Base-by-base conservation (phyloP, 257 asterid species). In the Handroanthus guayacan region DNA sequence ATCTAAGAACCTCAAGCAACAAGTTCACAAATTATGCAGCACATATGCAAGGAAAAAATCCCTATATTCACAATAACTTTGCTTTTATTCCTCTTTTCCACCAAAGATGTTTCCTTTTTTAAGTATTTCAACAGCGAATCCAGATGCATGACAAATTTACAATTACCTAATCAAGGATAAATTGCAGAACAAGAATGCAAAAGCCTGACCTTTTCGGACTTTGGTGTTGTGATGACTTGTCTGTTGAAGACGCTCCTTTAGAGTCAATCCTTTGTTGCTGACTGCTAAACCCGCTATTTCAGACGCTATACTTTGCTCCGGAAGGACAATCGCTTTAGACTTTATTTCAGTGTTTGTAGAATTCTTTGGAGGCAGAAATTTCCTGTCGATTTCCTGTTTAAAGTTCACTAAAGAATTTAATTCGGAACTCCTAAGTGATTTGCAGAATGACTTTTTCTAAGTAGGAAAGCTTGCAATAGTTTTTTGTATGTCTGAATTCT, bases 201-300 rank as follows among this genome's bases (percentile, higher is more conserved):
- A 25, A 25, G 31, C 31, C 31, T 25, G 31, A 25, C 31, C 31
- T 25, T 25, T 25, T 25, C 31, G 31, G 31, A 25, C 1, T 0
- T 25, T 25, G 31, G 31, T 25, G 31, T 25, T 25, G 83, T 94
- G 95, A 82, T 94, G 99, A 79, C 93, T 87, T 11, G 98, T 87
- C 71, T 94, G 99, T 78, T 94, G 97, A 81, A 94, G 94, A 69
- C 92, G 91, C 93, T 94, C 98, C 87, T 94, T 94, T 57, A 94
- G 68, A 36, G 98, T 92, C 88, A 92, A 83, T 17, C 96, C 96
- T 82, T 91, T 94, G 69, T 73, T 92, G 81, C 92, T 92, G 69
- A 90, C 89, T 6, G 98, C 95, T 72, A 92, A 86, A 61, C 96
- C 98, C 38, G 87, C 79, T 81, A 84, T 94, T 62, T 92, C 97